Evolutionary conservation across 169 alveolate species (phyloP), one percentile per base, ranked within the genome.

Genomic region (Eimeria maxima): DNA sequence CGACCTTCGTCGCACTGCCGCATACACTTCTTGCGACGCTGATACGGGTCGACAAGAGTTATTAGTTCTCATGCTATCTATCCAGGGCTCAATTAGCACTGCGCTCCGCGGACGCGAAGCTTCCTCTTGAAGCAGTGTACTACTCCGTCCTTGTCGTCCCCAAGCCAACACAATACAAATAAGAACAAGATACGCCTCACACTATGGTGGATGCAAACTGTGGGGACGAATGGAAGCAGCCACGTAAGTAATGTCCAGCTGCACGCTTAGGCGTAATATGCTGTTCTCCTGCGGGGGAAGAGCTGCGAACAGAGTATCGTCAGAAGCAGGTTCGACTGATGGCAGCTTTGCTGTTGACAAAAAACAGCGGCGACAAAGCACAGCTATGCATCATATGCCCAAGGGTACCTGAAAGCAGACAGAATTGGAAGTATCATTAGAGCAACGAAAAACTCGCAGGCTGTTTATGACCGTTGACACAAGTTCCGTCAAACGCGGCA

Each of bases 321-420:
- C 55, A 4, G 11, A 73, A 38, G 55, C 11, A 38, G 29, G 55
- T 4, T 33, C 29, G 27, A 20, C 55, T 38, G 11, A 18, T 38
- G 83, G 4, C 55, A 24, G 29, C 55, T 29, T 38, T 38, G 80
- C 29, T 16, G 14, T 73, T 38, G 47, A 24, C 6, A n/a, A 78
- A 42, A 63, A 78, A 50, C 44, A 4, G 6, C 10, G 88, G 16
- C 65, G 42, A 45, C 92, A 42, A 24, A 55, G 90, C 71, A 57
- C 42, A 22, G 92, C 84, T 87, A 87, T 22, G 69, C 94, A 33
- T 87, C 94, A 69, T 87, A 87, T 63, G 94, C 94, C 94, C 94
- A 87, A 22, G 94, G 94, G 47, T 87, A 60, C 83, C 94, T 87
- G 83, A 87, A 87, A 2, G 16, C 6, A 0, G 14, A 6, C 38